These are phyloP conservation scores for Nepenthes mirabilis DNA, from an alignment of 148 eudicot genomes.

Conservation along the genomic window DNA sequence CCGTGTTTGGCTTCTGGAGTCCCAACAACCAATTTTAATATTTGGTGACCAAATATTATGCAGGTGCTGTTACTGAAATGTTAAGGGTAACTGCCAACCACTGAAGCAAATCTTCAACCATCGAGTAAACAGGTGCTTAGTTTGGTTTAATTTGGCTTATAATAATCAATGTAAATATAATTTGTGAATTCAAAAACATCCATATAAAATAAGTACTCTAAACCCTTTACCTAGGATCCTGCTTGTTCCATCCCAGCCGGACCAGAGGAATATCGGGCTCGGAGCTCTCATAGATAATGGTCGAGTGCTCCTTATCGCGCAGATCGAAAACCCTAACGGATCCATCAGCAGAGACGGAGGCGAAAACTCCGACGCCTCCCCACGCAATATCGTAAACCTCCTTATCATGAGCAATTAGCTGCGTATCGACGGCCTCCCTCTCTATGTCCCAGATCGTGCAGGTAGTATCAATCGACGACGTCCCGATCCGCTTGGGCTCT, in stretches of 20 bases:
- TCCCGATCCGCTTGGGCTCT: conserved; percentile 54
- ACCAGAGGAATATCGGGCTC: conserved; percentile 85
- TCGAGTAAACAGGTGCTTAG: too few species aligned
- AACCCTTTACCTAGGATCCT: conserved; percentile 53
- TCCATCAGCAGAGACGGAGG: conserved; percentile 64
- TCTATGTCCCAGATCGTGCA: conserved; percentile 74
- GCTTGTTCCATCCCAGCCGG: conserved; percentile 88
- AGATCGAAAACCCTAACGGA: conserved; percentile 64
- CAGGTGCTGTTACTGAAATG: too few species aligned
- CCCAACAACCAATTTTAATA: too few species aligned
- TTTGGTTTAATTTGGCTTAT: too few species aligned
- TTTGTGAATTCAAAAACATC: not conserved
- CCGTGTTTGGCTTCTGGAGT: too few species aligned
- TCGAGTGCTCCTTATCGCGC: conserved; percentile 63
- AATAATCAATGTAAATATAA: too few species aligned
- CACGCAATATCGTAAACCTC: conserved; percentile 73
- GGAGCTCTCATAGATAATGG: conserved; percentile 65
- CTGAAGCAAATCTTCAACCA: too few species aligned
- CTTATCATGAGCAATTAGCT: conserved; percentile 69
- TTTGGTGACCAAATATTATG: too few species aligned
- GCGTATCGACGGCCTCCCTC: conserved; percentile 54
- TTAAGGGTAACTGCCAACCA: too few species aligned
- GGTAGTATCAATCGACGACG: conserved; percentile 56
- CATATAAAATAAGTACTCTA: too few species aligned
- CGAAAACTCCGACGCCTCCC: conserved; percentile 69